Percentiles rank a stretch among this genome's conserved stretches.
Conservation (phyloP, 192 early-diverging fungal species). For the Entomortierella beljakovae region DNA sequence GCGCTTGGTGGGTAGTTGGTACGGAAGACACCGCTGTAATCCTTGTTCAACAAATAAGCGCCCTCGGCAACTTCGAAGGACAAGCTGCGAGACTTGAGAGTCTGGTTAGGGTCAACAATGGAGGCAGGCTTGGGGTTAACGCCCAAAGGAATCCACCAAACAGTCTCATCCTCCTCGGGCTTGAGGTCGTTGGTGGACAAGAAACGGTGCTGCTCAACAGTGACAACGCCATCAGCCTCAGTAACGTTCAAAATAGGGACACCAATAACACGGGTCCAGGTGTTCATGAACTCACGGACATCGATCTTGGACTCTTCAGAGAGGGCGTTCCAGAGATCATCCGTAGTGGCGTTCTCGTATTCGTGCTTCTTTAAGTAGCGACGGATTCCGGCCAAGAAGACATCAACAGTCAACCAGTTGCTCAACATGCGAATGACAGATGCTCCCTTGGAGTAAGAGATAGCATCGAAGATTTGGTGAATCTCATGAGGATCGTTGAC, state of each 20-base stretch:
- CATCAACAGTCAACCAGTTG: constrained; percentile 76
- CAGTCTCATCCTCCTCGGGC: constrained; percentile 82
- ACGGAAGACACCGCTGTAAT: constrained; percentile 86
- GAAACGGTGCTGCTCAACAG: constrained; percentile 86
- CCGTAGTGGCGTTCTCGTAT: constrained; percentile 87
- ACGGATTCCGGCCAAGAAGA: constrained; percentile 78
- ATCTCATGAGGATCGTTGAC: constrained; percentile 89
- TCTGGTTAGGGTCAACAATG: constrained; percentile 48
- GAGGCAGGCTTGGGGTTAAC: constrained; percentile 53
- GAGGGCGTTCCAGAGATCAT: constrained; percentile 90
- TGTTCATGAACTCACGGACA: constrained; percentile 85
- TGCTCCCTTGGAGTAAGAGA: constrained; percentile 91
- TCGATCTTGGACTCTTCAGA: constrained; percentile 83
- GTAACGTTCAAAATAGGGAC: constrained; percentile 84
- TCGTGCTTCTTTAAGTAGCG: constrained; percentile 86
- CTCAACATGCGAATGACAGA: constrained; percentile 95
- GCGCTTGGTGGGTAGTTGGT: constrained; percentile 77
- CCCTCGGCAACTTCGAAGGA: constrained; percentile 64
- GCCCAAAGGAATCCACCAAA: constrained; percentile 92
- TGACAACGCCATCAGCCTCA: constrained; percentile 64
- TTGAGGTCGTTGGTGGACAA: constrained; percentile 85
- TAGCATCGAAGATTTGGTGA: constrained; percentile 96
- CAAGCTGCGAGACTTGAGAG: constrained; percentile 62
- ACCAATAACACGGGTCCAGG: constrained; percentile 90
- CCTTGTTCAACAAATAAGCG: constrained; percentile 86